Evolutionary conservation across 352 stramenopile genomes (phyloP), one percentile per base, ranked within the genome.

Genomic region (Globisporangium spiculum): DNA sequence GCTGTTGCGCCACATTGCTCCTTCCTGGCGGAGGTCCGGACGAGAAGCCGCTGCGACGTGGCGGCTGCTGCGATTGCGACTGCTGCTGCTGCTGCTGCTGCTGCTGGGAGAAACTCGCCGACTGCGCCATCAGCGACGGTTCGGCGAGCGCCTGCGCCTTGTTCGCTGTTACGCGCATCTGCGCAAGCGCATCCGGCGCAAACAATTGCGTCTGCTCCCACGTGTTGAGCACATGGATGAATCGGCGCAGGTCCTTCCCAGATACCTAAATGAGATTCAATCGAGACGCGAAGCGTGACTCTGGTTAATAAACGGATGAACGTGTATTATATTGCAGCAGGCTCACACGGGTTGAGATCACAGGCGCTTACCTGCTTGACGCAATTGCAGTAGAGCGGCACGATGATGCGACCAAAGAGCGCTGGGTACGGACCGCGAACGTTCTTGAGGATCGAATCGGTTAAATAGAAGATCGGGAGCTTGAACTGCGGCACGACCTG

Each of bases 381-480:
- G 66, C 87, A 94, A 67, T 95, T 94, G 74, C 86, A 91, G 70
- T 94, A 96, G 20, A 96, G 76, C 58, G 84, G 84, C 12, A 92
- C 83, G 44, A 97, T 91, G 56, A 86, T 88, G 34, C 75, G 72
- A 2, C 77, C 74, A 27, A 97, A 88, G 0, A 96, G 80, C 34
- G 75, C 26, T 9, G 84, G 46, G 71, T 97, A 97, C 57, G 84
- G 81, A 0, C 86, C 88, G 14, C 81, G 71, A 8, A 96, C 83
- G 63, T 97, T 97, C 79, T 95, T 96, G 41, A 97, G 76, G 66
- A 97, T 97, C 14, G 90, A 97, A 70, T 97, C 90, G 10, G 88
- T 96, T 24, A 97, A 72, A 72, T 97, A 97, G 67, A 96, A 93
- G 65, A 96, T 94, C 26, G 90, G 86, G n/a, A 97, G 75, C 72